Base-by-base conservation (phyloP, 1,284 basidiomycete species). In the Omphalotus olearius region DNA sequence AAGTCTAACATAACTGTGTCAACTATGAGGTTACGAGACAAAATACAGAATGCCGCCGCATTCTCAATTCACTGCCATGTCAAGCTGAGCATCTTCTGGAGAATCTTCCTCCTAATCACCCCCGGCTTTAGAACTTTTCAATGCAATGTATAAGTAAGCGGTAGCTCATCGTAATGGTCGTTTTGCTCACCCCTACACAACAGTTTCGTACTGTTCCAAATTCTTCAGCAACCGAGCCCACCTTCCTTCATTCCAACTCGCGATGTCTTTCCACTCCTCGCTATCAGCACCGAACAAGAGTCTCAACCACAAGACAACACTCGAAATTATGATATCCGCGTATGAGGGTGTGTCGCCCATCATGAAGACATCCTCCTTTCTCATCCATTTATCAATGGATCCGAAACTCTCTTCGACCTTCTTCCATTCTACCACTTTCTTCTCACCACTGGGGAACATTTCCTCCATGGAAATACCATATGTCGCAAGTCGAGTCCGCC, bases 381-480 rank as follows among this genome's bases (percentile, higher is more conserved):
- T 58, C 51, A 69, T 57, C 59, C 61, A 62, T 17, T 50, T 38
- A 10, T 64, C 60, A 1, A 71, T 47, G 1, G 55, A 51, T 1
- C 40, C 46, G 23, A 70, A 33, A 0, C 53, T 63, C 20, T 58
- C 60, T 57, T 60, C 63, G 4, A 56, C 45, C 51, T 59, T 61
- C 17, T 52, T 60, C 59, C 66, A 52, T 25, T 64, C 57, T 9
- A 45, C 64, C 0, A 61, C 55, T 42, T 65, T 58, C 45, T 56
- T 46, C 2, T 60, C 52, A 11, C 66, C 62, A 18, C 48, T 59
- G 5, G 69, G 69, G 3, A 62, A 63, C 36, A 71, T 59, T 49
- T 65, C 64, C 48, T 70, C 69, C 5, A 73, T 60, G 47, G 57
- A 62, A 50, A 54, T 56, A 9, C 66, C 64, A 45, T 59, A 63